These are phyloP conservation scores for Hirsutella thompsonii DNA, from an alignment of 2,329 filamentous ascomycete species.

Conservation along the genomic window DNA sequence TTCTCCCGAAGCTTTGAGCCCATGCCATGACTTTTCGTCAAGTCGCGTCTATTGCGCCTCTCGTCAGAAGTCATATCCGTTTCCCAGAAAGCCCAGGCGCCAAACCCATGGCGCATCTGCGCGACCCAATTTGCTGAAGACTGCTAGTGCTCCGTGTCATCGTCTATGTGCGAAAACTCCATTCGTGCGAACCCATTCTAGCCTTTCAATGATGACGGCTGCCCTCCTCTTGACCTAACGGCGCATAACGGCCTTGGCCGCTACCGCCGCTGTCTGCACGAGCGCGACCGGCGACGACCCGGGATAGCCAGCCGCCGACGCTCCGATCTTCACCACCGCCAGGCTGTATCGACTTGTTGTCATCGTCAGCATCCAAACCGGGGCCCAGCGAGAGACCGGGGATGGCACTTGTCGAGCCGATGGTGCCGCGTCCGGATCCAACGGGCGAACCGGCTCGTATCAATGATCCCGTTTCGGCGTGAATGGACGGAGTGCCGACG, in stretches of 20 bases:
- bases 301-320: constrained; percentile 36
- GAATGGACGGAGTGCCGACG: constrained; percentile 62
- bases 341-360: constrained; percentile 26
- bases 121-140: background rate
- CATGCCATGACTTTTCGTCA: background rate
- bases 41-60: background rate
- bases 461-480: constrained; percentile 66
- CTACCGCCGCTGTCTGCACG: constrained; percentile 24
- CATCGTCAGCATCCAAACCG: constrained; percentile 42
- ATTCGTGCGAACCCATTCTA: constrained; percentile 7
- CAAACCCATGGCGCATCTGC: background rate
- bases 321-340: constrained; percentile 24
- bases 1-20: background rate
- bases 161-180: constrained; percentile 26
- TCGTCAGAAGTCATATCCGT: background rate
- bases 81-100: background rate
- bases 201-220: constrained; percentile 6
- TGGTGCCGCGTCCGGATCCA: constrained; percentile 53
- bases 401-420: constrained; percentile 55
- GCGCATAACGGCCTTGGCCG: constrained; percentile 27
- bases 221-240: constrained; percentile 26
- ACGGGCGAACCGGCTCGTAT: constrained; percentile 62
- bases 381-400: constrained; percentile 75
- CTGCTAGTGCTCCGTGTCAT: background rate
- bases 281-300: constrained; percentile 23